Base-by-base conservation (phyloP, 2,329 filamentous ascomycete species). In the Stachybotrys chartarum region DNA sequence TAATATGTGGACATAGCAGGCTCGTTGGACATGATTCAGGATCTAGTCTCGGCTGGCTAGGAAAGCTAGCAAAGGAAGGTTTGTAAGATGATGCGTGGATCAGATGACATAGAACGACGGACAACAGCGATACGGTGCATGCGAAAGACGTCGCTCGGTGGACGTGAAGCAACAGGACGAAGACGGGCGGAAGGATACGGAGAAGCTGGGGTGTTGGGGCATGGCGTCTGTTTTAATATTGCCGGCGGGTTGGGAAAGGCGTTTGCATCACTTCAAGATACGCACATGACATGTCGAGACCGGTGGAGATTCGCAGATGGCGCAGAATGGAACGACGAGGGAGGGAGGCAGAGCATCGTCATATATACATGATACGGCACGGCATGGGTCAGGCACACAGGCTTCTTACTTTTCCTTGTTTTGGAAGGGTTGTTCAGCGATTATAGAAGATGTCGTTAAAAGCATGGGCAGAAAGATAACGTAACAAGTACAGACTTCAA, bases 391-490 rank as follows among this genome's bases (percentile, higher is more conserved):
- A 42, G 35, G 35, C 35, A 47, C 45, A 17, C 45, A 47, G 45
- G 45, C 11, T 17, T 47, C 45, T 47, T 47, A 12, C n/a, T 47
- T 47, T 47, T 47, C 18, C 10, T 47, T 47, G 45, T 12, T 47
- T 47, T n/a, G 45, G n/a, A 8, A 47, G 16, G 18, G 18, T 17
- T 17, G 50, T 32, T 32, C 30, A 52, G 50, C 50, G 50, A 16
- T 16, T 52, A 51, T 62, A 61, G 60, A 61, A 57, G 55, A 57
- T 58, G 56, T 58, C 51, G 55, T 54, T 17, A 62, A 61, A 58
- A 58, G 58, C 56, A 61, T 59, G 55, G 46, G 55, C 56, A 61
- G 57, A 57, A 51, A 61, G 55, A 60, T 62, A 53, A 58, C 35
- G 35, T 42, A 42, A 42, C 35, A 42, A 42, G 14, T 42, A 42